A percentile compares a stretch with the other conserved stretches of the same genome.
Evolutionary conservation across 768 basidiomycete genomes (phyloP).

Genomic region (Heimioporus sp.): DNA sequence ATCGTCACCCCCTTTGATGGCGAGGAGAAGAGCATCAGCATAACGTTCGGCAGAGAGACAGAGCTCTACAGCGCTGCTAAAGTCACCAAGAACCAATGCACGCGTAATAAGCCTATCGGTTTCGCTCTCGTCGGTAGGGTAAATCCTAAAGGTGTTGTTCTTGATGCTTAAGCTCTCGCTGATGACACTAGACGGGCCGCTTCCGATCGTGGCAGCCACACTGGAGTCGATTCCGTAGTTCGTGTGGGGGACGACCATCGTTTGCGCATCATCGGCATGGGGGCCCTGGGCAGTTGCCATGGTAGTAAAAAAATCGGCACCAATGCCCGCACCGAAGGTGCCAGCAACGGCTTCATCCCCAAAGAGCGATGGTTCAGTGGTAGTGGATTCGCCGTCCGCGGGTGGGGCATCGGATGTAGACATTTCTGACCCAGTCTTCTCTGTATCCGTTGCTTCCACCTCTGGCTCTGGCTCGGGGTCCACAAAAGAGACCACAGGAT

Average conservation of each 20-base stretch:
- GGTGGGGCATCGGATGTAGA: slow-evolving; percentile 67
- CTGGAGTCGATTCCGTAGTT: slow-evolving; percentile 84
- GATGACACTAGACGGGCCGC: slow-evolving; percentile 77
- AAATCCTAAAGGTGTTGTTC: slow-evolving; percentile 86
- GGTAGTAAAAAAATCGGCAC: slow-evolving; percentile 87
- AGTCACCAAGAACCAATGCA: slow-evolving; percentile 95
- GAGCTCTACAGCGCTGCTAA: slow-evolving; percentile 85
- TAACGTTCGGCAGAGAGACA: slow-evolving; percentile 87
- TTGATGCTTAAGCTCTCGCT: slow-evolving; percentile 49
- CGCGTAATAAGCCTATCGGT: slow-evolving; percentile 88
- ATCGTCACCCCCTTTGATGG: slow-evolving; percentile 86
- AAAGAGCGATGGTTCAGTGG: slow-evolving; percentile 85
- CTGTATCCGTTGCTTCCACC: slow-evolving; percentile 26
- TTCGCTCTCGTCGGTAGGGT: slow-evolving; percentile 82
- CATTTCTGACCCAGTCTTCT: slow-evolving; percentile 59
- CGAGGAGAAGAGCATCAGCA: slow-evolving; percentile 92
- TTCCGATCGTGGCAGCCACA: slow-evolving; percentile 94
- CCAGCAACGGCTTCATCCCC: slow-evolving; percentile 71
- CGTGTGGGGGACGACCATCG: slow-evolving; percentile 70
- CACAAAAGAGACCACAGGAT: slow-evolving; percentile 81
- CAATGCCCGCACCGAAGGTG: slow-evolving; percentile 50
- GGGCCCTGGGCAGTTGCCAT: slow-evolving; percentile 55
- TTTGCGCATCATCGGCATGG: slow-evolving; percentile 29
- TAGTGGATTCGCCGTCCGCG: slow-evolving; percentile 74
- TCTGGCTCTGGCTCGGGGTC: slow-evolving; percentile 51